Conservation (phyloP, 352 stramenopile species). For the Pythium guiyangense region DNA sequence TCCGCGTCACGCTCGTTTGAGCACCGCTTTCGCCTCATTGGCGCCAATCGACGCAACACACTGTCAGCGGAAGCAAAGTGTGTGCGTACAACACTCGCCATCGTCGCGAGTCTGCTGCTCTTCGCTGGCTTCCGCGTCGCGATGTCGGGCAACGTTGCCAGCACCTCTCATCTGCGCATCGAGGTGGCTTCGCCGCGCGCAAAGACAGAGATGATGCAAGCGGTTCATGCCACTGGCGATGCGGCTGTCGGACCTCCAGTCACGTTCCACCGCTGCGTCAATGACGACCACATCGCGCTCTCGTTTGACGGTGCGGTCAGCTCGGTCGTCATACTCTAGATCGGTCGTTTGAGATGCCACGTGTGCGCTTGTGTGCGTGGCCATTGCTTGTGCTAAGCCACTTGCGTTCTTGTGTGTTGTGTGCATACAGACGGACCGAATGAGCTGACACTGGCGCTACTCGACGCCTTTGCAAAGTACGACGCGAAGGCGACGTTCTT, state of each 20-base stretch:
- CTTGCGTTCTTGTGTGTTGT: neutral
- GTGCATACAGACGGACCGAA: conserved; percentile 5
- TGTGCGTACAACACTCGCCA: neutral
- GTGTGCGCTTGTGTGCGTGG: neutral
- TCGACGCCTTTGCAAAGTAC: conserved; percentile 6
- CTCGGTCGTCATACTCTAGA: neutral
- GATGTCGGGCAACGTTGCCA: neutral
- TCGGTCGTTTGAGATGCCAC: neutral
- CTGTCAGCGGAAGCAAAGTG: neutral
- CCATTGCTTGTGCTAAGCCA: neutral
- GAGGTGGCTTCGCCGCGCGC: neutral
- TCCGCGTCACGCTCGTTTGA: neutral
- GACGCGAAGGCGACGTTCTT: conserved; percentile 8
- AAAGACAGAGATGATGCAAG: neutral
- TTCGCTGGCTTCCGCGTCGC: neutral
- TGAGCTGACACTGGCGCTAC: conserved; percentile 3
- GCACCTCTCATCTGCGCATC: neutral
- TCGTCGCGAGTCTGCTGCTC: neutral
- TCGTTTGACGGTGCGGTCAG: conserved; percentile 11
- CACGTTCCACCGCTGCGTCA: conserved; percentile 1
- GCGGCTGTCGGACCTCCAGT: conserved; percentile 1
- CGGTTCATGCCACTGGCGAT: neutral
- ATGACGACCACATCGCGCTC: conserved; percentile 7
- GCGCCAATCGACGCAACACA: neutral
- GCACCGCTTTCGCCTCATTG: neutral